phyloP scores from a whole-genome alignment of 352 stramenopile species.

The Pythium chondricola region DNA sequence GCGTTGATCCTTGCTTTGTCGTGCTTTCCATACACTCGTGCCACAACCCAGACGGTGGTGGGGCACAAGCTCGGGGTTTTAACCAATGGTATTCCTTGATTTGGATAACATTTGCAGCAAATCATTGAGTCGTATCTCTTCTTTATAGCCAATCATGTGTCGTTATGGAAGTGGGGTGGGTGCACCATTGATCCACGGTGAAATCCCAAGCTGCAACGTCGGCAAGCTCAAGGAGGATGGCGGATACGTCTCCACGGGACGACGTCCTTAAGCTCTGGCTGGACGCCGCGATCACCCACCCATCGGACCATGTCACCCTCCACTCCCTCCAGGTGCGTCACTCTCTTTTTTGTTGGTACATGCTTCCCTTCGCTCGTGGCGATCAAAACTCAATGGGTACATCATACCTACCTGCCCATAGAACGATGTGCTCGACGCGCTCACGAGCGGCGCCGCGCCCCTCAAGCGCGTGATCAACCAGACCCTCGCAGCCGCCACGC shows the following conservation, averaged over 20 bases:
- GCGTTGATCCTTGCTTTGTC: neutral
- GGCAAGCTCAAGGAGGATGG: constrained; percentile 13
- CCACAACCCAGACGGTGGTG: too few relatives aligned
- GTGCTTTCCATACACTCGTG: neutral
- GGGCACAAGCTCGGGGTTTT: too few relatives aligned
- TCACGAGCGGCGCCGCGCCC: constrained; percentile 44
- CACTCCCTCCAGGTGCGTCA: constrained; percentile 45
- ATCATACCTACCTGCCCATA: constrained; percentile 4
- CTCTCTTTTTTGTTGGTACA: too few relatives aligned
- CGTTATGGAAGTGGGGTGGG: constrained; percentile 10
- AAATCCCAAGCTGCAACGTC: neutral
- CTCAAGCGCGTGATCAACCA: constrained; percentile 64
- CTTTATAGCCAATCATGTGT: constrained; percentile 1
- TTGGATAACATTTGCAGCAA: neutral
- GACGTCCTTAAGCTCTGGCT: constrained; percentile 62
- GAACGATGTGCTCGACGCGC: constrained; percentile 62
- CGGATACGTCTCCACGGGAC: constrained; percentile 23
- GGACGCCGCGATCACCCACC: constrained; percentile 42
- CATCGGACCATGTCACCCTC: constrained; percentile 41
- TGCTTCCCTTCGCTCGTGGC: neutral
- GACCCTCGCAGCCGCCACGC: constrained; percentile 44
- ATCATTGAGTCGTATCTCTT: neutral
- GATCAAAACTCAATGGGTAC: neutral
- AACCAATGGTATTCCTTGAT: neutral
- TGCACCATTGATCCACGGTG: constrained; percentile 22